Conservation (phyloP, 2,329 filamentous ascomycete genomes). For the Ceratocystis eucalypticola region DNA sequence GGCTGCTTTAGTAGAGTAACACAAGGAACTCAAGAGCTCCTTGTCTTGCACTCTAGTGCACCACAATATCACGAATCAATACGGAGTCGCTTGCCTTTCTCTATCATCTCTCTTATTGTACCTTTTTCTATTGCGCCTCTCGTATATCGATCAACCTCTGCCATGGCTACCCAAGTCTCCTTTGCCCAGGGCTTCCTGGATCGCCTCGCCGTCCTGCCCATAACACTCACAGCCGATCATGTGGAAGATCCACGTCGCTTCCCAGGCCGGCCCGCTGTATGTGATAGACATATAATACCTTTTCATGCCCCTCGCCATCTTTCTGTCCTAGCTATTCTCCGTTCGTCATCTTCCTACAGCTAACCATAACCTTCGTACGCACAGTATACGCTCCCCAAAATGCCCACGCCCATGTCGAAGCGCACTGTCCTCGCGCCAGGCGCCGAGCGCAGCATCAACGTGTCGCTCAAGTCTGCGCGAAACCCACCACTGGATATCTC, state of each 20-base stretch:
- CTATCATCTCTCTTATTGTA: neutral
- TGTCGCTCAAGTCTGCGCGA: slow-evolving; percentile 62
- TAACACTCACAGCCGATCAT: slow-evolving; percentile 79
- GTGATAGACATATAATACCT: slow-evolving; percentile 14
- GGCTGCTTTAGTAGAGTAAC: neutral
- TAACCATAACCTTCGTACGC: neutral
- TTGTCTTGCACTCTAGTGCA: neutral
- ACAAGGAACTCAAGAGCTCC: neutral
- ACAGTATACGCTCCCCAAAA: slow-evolving; percentile 60
- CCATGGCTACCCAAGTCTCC: slow-evolving; percentile 49
- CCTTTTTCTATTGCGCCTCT: neutral
- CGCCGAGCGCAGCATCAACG: slow-evolving; percentile 39
- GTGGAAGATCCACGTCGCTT: slow-evolving; percentile 73
- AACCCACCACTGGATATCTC: slow-evolving; percentile 57
- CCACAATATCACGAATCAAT: neutral
- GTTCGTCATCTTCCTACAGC: neutral
- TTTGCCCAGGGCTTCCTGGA: slow-evolving; percentile 78
- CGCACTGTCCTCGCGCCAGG: slow-evolving; percentile 36
- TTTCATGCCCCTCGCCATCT: neutral
- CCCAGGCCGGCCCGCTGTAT: slow-evolving; percentile 61
- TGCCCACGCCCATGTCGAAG: slow-evolving; percentile 43
- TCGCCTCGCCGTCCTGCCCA: slow-evolving; percentile 61
- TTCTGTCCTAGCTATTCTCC: neutral
- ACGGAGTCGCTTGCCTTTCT: neutral
- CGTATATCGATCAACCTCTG: neutral